Evolutionary conservation across 192 early-diverging fungal genomes (phyloP), one percentile per base, ranked within the genome.

Genomic region (Fimicolochytrium jonesii): DNA sequence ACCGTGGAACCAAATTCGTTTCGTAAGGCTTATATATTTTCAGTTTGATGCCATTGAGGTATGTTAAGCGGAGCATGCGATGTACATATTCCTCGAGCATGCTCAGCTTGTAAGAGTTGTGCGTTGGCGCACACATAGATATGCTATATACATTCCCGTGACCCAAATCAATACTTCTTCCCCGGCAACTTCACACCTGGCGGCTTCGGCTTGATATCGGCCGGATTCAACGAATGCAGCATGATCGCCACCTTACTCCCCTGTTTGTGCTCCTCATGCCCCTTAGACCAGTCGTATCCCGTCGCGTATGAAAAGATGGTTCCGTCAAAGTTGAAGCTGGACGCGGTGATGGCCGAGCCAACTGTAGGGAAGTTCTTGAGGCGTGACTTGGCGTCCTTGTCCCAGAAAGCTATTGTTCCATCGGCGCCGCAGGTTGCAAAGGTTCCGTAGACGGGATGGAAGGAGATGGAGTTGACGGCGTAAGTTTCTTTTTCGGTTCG

Each of bases 391-490:
- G 90, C 86, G 66, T 92, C 91, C 73, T 94, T 95, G 75, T 98
- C 95, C 95, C 95, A 98, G 67, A 95, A 94, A 41, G 83, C 74
- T 46, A 92, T 86, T 26, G 82, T 78, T 25, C 94, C 94, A 70
- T 98, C 94, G 18, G 88, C 77, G 28, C 92, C 91, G 2, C 85
- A 84, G 13, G 93, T 94, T 18, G 88, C 82, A 67, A 95, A 94
- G 11, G 95, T 96, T 31, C 92, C 91, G 70, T 90, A 87, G 2
- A 73, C 31, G 1, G 92, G 92, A 67, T 94, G 88, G 71, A 94
- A 89, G 51, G 85, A 85, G 41, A 84, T 76, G 13, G 71, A 71
- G 64, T 90, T 90, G 48, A 91, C 87, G 20, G 86, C 58, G 61
- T 80, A 89, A 3, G 49, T 69, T 54, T 72, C 73, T 45, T 81